Evolutionary conservation across 208 protist species (phyloP).

Genomic region (Trypanosoma lewisi): DNA sequence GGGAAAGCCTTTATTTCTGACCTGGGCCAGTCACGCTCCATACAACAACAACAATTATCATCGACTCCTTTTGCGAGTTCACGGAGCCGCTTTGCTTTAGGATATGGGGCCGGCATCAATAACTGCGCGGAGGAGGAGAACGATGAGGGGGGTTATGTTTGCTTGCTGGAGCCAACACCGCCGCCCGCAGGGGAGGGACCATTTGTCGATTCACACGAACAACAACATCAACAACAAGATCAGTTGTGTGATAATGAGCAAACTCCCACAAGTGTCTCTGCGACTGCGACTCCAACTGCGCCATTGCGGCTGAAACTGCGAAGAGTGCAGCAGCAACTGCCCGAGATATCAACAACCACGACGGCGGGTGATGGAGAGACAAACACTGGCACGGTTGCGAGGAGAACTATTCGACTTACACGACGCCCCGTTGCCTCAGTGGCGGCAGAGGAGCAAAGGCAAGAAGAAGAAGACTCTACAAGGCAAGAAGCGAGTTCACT

Average conservation of each 20-base stretch:
- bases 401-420: background rate
- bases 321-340: background rate
- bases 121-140: background rate
- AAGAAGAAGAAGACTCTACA: background rate
- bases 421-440: background rate
- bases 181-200: conserved; percentile 6
- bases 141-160: conserved; percentile 13
- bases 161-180: conserved; percentile 18
- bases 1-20: background rate
- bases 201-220: background rate
- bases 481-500: too few species aligned
- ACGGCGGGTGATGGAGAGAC: background rate
- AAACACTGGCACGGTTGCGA: background rate
- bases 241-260: background rate
- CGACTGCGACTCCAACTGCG: background rate
- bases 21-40: background rate
- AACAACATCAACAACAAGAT: background rate
- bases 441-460: background rate
- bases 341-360: background rate
- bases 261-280: background rate
- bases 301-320: conserved; percentile 6
- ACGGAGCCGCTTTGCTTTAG: background rate
- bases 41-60: background rate
- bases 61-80: background rate
- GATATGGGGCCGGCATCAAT: background rate